Conservation (phyloP, 306 rosid genomes). For the Quercus parvula region DNA sequence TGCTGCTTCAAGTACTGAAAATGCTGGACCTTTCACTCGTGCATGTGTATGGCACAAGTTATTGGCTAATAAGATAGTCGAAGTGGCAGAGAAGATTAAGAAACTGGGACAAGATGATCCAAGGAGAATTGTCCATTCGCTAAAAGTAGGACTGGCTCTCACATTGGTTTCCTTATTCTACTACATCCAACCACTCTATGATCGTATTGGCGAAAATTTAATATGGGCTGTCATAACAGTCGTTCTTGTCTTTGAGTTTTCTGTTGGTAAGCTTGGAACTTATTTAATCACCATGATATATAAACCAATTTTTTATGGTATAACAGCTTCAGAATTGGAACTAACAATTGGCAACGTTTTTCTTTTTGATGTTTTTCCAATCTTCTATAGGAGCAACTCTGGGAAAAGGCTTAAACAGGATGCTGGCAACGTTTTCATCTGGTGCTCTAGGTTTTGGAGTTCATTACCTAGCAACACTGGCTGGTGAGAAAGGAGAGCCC, state of each 20-base stretch:
- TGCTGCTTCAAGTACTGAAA: neutral
- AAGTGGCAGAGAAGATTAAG: neutral
- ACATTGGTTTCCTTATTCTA: conserved; percentile 17
- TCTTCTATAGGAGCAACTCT: conserved; percentile 37
- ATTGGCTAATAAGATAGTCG: neutral
- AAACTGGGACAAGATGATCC: conserved; percentile 33
- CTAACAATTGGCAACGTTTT: too few relatives aligned
- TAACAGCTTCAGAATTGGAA: too few relatives aligned
- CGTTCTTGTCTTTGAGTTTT: conserved; percentile 21
- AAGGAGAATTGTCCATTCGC: conserved; percentile 22
- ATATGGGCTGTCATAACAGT: conserved; percentile 33
- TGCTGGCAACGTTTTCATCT: conserved; percentile 30
- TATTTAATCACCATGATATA: too few relatives aligned
- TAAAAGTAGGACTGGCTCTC: conserved; percentile 32
- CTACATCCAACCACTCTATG: conserved; percentile 18
- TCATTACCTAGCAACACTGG: conserved; percentile 26
- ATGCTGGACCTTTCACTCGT: neutral
- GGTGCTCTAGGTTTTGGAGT: conserved; percentile 34
- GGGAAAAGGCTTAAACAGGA: conserved; percentile 37
- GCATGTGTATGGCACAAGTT: neutral
- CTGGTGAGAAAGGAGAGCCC: conserved; percentile 29
- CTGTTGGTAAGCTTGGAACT: conserved; percentile 14
- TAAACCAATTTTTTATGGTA: neutral
- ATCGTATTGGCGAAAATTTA: conserved; percentile 9
- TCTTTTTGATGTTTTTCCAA: neutral